Percentiles rank a stretch among this genome's conserved stretches.
These are phyloP conservation scores for Phytophthora gonapodyides DNA, from an alignment of 352 stramenopile species.

Conservation along the genomic window DNA sequence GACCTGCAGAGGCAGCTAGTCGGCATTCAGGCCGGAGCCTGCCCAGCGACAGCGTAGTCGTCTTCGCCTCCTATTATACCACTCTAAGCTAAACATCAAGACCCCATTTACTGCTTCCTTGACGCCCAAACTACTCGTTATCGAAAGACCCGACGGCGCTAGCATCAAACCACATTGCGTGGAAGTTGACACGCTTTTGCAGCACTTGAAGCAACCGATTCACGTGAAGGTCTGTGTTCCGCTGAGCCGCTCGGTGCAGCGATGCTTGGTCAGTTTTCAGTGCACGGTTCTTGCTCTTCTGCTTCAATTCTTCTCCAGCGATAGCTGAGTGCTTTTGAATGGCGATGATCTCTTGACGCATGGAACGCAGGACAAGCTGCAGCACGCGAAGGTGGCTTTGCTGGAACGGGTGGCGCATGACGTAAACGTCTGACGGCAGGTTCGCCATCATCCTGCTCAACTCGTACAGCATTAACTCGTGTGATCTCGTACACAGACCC, in stretches of 20 bases:
- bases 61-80: conserved; percentile 11
- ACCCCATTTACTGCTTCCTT: conserved; percentile 4
- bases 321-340: conserved; percentile 16
- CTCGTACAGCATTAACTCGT: conserved; percentile 33
- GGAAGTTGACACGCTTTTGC: conserved; percentile 51
- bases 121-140: background rate
- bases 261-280: conserved; percentile 4
- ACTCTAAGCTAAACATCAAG: conserved; percentile 11
- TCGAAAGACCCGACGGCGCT: background rate
- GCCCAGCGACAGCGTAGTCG: conserved; percentile 24
- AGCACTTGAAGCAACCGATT: conserved; percentile 36
- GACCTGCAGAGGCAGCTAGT: conserved; percentile 41
- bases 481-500: conserved; percentile 24
- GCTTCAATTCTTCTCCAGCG: background rate
- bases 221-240: conserved; percentile 36
- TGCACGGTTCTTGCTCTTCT: background rate
- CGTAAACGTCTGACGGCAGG: conserved; percentile 49
- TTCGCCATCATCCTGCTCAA: conserved; percentile 34
- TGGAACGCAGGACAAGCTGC: conserved; percentile 28
- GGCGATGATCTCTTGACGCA: conserved; percentile 41
- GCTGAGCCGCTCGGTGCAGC: conserved; percentile 24
- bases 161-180: conserved; percentile 49
- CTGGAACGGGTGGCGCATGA: conserved; percentile 49
- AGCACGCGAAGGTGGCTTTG: conserved; percentile 31
- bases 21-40: conserved; percentile 24